These are phyloP conservation scores for Cnidoscolus chayamansa DNA, from an alignment of 441 rosid genomes.

Conservation along the genomic window DNA sequence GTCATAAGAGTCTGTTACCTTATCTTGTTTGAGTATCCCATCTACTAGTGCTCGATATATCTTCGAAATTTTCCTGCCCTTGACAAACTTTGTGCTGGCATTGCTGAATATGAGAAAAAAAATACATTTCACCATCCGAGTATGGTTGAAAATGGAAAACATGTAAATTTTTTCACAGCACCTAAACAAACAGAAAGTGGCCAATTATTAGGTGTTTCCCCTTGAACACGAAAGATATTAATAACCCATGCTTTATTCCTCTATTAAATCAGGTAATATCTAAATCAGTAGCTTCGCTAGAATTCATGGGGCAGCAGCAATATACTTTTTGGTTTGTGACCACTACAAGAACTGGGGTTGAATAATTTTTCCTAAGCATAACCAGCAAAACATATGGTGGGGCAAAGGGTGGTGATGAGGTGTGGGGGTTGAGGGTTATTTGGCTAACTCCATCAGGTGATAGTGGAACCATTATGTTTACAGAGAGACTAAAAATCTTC, in stretches of 20 bases:
- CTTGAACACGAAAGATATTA: not conserved
- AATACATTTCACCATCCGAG: conserved; percentile 18
- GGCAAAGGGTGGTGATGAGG: not conserved
- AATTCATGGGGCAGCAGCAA: not conserved
- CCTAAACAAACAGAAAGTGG: not conserved
- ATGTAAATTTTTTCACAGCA: not conserved
- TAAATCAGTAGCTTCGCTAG: not conserved
- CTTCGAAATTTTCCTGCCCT: conserved; percentile 60
- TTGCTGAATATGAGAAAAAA: conserved; percentile 29
- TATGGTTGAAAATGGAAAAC: not conserved
- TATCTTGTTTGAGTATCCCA: conserved; percentile 63
- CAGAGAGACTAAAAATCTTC: not conserved
- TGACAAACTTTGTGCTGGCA: conserved; percentile 29
- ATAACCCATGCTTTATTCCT: not conserved
- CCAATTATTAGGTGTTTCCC: not conserved
- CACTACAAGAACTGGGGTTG: not conserved
- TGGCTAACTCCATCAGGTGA: not conserved
- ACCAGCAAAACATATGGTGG: not conserved
- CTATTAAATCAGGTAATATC: not conserved
- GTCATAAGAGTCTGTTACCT: conserved; percentile 34
- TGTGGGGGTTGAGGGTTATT: not conserved
- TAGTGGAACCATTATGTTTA: not conserved
- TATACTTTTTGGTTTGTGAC: not conserved
- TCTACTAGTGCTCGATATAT: conserved; percentile 69
- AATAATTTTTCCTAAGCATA: not conserved